These are phyloP conservation scores for Dictyostelium intermedium DNA, from an alignment of 78 protist genomes.

Conservation along the genomic window DNA sequence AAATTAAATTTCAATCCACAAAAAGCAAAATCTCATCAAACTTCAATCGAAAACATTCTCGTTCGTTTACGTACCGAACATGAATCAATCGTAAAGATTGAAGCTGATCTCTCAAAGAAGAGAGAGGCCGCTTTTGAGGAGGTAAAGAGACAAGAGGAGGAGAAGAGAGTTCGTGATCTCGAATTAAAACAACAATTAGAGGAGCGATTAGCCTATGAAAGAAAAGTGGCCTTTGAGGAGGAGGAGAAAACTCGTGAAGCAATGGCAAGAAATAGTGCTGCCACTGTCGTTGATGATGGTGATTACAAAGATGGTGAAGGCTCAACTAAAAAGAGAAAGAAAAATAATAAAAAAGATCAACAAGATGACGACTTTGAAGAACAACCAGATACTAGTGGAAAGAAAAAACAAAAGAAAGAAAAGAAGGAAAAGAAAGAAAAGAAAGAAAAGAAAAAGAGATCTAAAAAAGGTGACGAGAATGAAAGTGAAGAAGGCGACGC, in stretches of 20 bases:
- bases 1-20: background rate
- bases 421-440: background rate
- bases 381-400: background rate
- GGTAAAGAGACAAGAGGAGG: constrained; percentile 12
- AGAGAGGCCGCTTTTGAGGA: background rate
- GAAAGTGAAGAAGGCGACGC: background rate
- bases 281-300: background rate
- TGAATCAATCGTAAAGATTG: background rate
- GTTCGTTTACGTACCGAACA: background rate
- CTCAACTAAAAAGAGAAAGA: background rate
- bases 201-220: constrained; percentile 4
- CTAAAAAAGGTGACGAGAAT: background rate
- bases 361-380: background rate
- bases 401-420: background rate
- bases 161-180: background rate
- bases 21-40: constrained; percentile 12
- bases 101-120: constrained; percentile 9
- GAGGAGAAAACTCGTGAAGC: background rate
- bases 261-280: background rate
- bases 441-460: constrained; percentile 16
- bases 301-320: background rate
- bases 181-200: background rate
- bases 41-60: background rate
- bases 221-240: background rate
- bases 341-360: background rate